phyloP scores from a whole-genome alignment of 306 rosid species.

The Trifolium dubium region DNA sequence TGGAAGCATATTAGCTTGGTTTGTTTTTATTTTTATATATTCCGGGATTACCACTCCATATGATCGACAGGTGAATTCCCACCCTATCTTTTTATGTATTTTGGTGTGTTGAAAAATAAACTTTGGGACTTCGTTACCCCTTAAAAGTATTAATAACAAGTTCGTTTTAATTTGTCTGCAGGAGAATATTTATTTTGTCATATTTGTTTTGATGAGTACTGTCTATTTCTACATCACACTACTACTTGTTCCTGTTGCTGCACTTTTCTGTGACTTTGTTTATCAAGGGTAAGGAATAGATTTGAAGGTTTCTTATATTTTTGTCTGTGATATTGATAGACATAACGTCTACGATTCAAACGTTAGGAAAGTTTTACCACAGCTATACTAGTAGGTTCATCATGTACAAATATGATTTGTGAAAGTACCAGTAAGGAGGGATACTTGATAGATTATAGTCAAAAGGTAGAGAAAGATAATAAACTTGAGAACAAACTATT shows the following conservation, averaged over 20 bases:
- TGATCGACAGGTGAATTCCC: constrained; percentile 69
- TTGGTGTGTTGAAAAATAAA: constrained; percentile 24
- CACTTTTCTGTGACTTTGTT: constrained; percentile 83
- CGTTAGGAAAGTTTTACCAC: neutral
- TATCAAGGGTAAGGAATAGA: constrained; percentile 79
- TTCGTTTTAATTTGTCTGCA: constrained; percentile 52
- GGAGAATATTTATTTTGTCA: constrained; percentile 84
- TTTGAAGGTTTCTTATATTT: constrained; percentile 15
- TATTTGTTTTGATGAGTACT: constrained; percentile 89
- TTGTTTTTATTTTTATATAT: constrained; percentile 74
- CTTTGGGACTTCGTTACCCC: constrained; percentile 1
- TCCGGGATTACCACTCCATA: constrained; percentile 66
- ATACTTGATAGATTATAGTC: constrained; percentile 8
- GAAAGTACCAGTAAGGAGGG: neutral
- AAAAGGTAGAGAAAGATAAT: constrained; percentile 1
- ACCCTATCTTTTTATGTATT: constrained; percentile 15
- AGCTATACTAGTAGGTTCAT: neutral
- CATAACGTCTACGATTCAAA: neutral
- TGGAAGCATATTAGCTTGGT: constrained; percentile 95
- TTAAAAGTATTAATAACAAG: constrained; percentile 25
- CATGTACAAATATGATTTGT: neutral
- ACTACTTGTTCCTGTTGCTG: constrained; percentile 82
- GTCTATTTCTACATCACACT: constrained; percentile 75
- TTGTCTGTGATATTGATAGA: constrained; percentile 25
- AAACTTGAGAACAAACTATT: neutral